Evolutionary conservation across 2,329 filamentous ascomycete species (phyloP), one percentile per base, ranked within the genome.

Genomic region (Chaetoscypha palmicola): DNA sequence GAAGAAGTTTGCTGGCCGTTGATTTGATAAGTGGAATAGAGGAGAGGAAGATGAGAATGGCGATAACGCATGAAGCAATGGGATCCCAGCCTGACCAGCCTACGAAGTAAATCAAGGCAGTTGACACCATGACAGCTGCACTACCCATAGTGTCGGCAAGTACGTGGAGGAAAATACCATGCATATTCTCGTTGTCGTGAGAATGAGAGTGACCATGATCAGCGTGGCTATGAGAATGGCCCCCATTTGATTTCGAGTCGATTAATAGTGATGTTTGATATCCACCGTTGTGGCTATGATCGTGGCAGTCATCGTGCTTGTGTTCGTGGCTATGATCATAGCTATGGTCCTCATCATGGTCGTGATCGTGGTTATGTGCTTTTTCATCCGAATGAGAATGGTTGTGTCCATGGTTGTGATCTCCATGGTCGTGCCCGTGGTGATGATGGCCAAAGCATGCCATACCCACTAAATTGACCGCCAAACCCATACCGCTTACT

Each of bases 111-210:
- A 94, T 94, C 17, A 97, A 71, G 1, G 87, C 69, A 0, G 92
- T 98, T 5, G 89, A 96, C 24, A 89, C 79, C 49, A 98, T 95
- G 37, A 98, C 92, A 1, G 92, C 92, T 1, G 90, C 85, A 43
- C 90, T 96, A 20, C 92, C 92, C 22, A 97, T 79, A 0, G 92
- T 94, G 62, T 98, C 92, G 4, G 92, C 92, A 21, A 97, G 73
- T 39, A 98, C 86, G 60, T 98, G 92, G 16, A 98, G 71, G 65
- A 94, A 98, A 53, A 98, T 97, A 10, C 92, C 92, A 56, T 92
- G 79, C 90, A 98, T 96, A 61, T 98, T 98, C 58, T 98, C 92
- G 63, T 95, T 95, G 49, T 88, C 84, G 58, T 90, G 84, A n/a
- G 68, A 67, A 54, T 79, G 73, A 16, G 58, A 58, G 51, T 70